These are phyloP conservation scores for Pythium vanterpoolii DNA, from an alignment of 352 stramenopile genomes.

Conservation along the genomic window DNA sequence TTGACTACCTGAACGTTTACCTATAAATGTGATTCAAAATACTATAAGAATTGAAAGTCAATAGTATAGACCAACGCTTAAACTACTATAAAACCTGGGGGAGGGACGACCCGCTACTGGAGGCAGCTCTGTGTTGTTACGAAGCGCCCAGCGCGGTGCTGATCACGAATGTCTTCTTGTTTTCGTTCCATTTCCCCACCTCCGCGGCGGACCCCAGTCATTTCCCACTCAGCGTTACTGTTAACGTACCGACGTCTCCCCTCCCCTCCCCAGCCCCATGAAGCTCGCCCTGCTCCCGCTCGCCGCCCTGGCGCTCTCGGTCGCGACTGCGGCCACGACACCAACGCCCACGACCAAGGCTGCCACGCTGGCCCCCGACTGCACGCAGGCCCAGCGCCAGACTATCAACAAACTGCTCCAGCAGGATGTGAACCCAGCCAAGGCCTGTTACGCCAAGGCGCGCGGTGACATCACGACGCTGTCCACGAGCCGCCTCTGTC, in stretches of 20 bases:
- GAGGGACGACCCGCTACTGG: conserved; percentile 29
- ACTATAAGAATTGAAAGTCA: no score
- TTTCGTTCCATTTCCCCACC: conserved; percentile 20
- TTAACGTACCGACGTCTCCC: neutral
- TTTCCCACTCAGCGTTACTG: neutral
- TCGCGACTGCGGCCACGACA: conserved; percentile 4
- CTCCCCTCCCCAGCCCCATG: conserved; percentile 21
- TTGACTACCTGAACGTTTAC: no score
- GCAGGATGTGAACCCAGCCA: conserved; percentile 54
- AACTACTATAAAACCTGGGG: no score
- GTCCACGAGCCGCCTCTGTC: conserved; percentile 49
- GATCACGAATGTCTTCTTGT: neutral
- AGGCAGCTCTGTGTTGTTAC: conserved; percentile 2
- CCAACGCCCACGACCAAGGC: conserved; percentile 1
- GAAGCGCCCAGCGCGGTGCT: no score
- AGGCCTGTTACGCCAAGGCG: conserved; percentile 47
- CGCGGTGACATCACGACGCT: conserved; percentile 49
- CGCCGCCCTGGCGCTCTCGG: conserved; percentile 18
- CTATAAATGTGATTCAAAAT: no score
- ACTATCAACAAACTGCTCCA: conserved; percentile 52
- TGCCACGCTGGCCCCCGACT: conserved; percentile 37
- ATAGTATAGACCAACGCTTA: no score
- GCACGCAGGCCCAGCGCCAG: conserved; percentile 47
- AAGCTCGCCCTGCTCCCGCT: conserved; percentile 30
- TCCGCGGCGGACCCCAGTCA: neutral